Conservation (phyloP, 805 yeast genomes). For the Vanderwaltozyma tropicalis region DNA sequence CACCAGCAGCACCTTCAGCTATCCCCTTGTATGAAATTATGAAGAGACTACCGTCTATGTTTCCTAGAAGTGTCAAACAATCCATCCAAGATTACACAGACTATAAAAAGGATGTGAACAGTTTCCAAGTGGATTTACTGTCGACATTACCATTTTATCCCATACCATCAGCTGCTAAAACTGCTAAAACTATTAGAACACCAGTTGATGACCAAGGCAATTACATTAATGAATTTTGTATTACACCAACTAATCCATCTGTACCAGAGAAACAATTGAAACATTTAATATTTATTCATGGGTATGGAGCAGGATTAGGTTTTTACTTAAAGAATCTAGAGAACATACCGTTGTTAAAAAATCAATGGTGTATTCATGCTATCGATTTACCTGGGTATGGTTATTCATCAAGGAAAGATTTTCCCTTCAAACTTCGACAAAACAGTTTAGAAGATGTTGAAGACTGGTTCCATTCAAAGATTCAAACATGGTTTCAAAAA, state of each 20-base stretch:
- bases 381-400: conserved; percentile 89
- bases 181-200: conserved; percentile 28
- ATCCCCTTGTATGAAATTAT: conserved; percentile 46
- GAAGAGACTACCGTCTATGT: conserved; percentile 34
- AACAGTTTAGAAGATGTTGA: conserved; percentile 22
- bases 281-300: conserved; percentile 74
- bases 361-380: conserved; percentile 69
- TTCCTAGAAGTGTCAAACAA: conserved; percentile 46
- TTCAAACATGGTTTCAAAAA: conserved; percentile 33
- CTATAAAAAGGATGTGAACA: conserved; percentile 28
- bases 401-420: conserved; percentile 70
- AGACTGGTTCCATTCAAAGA: conserved; percentile 40
- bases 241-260: conserved; percentile 39
- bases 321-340: conserved; percentile 71
- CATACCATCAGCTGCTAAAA: conserved; percentile 18
- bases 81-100: conserved; percentile 43
- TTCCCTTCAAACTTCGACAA: conserved; percentile 31
- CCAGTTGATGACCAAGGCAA: conserved; percentile 35
- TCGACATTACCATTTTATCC: conserved; percentile 39
- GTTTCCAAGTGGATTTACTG: conserved; percentile 39
- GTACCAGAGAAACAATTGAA: conserved; percentile 13
- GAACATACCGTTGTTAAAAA: conserved; percentile 31
- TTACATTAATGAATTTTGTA: conserved; percentile 67
- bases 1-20: conserved; percentile 57
- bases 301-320: conserved; percentile 92